phyloP scores from a whole-genome alignment of 179 eudicot species.

The Drosera spatulata region DNA sequence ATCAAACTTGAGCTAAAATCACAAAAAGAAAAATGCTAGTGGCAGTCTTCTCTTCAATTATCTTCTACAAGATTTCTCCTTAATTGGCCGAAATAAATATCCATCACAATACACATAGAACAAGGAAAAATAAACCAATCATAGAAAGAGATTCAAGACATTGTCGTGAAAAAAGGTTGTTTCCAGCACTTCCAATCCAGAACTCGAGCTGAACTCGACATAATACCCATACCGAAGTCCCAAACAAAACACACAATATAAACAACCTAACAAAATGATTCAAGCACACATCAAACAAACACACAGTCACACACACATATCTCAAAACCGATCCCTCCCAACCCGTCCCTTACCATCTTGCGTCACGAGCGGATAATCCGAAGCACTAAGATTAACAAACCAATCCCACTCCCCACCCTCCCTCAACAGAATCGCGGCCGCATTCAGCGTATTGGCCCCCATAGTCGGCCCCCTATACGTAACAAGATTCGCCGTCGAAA shows the following conservation, averaged over 20 bases:
- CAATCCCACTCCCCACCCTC: constrained; percentile 62
- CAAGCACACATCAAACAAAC: no score
- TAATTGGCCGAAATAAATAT: no score
- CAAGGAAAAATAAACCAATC: not conserved
- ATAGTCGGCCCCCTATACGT: constrained; percentile 83
- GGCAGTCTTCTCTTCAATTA: no score
- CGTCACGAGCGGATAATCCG: constrained; percentile 78
- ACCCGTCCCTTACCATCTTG: constrained; percentile 55
- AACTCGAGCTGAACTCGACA: no score
- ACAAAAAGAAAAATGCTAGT: not conserved
- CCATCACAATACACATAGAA: not conserved
- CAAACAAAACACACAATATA: no score
- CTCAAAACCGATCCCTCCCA: no score
- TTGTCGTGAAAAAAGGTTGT: not conserved
- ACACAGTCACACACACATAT: no score
- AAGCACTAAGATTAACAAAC: constrained; percentile 80
- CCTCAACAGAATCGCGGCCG: constrained; percentile 55
- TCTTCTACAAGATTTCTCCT: no score
- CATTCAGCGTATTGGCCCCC: constrained; percentile 78
- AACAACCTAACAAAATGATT: no score
- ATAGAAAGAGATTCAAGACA: not conserved
- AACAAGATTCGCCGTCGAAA: constrained; percentile 66
- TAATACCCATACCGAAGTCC: no score
- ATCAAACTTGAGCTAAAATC: not conserved
- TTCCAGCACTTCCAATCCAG: no score